Conservation (phyloP, 2,329 filamentous ascomycete species). For the Penicillium sp. region DNA sequence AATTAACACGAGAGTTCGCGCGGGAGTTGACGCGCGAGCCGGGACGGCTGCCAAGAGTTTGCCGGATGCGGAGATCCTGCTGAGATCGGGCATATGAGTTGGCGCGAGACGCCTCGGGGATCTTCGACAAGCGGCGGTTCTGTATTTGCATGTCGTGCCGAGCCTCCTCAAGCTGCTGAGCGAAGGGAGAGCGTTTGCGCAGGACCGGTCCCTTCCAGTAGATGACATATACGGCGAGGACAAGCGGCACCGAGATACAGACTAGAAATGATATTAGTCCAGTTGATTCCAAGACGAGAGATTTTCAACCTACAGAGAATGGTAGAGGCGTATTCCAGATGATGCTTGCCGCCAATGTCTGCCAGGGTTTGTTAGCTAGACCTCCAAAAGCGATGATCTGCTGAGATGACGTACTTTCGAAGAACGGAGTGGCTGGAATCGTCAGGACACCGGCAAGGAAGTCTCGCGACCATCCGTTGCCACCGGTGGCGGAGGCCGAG, state of each 20-base stretch:
- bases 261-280: constrained; percentile 29
- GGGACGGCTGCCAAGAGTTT: constrained; percentile 35
- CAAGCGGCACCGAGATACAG: constrained; percentile 60
- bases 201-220: constrained; percentile 63
- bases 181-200: constrained; percentile 62
- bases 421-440: constrained; percentile 56
- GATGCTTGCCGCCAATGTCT: constrained; percentile 56
- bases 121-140: constrained; percentile 33
- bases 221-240: constrained; percentile 63
- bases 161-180: constrained; percentile 57
- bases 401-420: constrained; percentile 33
- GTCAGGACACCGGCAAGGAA: constrained; percentile 64
- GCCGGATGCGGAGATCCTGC: constrained; percentile 39
- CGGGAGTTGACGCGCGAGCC: constrained; percentile 35
- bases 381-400: not conserved
- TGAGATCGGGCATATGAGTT: constrained; percentile 41
- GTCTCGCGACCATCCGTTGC: constrained; percentile 65
- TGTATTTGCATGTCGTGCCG: constrained; percentile 33
- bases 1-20: constrained; percentile 21
- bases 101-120: constrained; percentile 36
- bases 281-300: not conserved
- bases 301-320: constrained; percentile 52
- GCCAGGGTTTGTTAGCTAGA: constrained; percentile 10
- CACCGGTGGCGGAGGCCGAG: constrained; percentile 64
- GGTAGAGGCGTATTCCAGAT: constrained; percentile 60